phyloP scores from a whole-genome alignment of 1,284 basidiomycete genomes.

The Laetiporus sulphureus region DNA sequence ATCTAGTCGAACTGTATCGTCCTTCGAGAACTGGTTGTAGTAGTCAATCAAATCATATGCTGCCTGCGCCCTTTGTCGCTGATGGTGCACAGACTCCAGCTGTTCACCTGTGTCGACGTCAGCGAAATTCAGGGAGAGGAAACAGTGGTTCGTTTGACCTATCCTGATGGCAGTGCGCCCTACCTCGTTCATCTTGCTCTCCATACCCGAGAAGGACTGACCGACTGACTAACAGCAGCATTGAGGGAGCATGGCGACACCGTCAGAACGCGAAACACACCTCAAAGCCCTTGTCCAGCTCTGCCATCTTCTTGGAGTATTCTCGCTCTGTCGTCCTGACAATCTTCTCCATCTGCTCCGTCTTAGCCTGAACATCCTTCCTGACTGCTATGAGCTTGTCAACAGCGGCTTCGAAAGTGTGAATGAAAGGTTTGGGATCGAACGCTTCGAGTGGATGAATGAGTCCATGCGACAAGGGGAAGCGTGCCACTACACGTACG shows the following conservation, averaged over 20 bases:
- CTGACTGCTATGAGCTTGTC: conserved; percentile 83
- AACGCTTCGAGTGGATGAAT: conserved; percentile 58
- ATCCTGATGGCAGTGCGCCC: conserved; percentile 93
- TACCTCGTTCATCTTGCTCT: conserved; percentile 87
- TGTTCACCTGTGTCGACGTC: conserved; percentile 71
- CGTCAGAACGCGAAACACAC: conserved; percentile 29
- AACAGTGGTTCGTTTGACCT: conserved; percentile 40
- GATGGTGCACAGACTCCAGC: conserved; percentile 90
- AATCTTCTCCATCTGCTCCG: conserved; percentile 87
- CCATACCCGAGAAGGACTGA: conserved; percentile 79
- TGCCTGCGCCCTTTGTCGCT: conserved; percentile 89
- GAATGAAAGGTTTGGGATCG: conserved; percentile 89
- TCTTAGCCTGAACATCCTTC: conserved; percentile 83
- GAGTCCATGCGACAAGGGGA: background rate
- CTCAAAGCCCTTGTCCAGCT: conserved; percentile 91
- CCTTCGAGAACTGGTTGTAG: conserved; percentile 89
- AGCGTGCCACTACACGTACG: conserved; percentile 47
- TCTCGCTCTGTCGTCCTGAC: conserved; percentile 89
- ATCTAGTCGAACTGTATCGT: conserved; percentile 77
- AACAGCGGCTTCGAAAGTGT: conserved; percentile 86
- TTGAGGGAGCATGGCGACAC: background rate
- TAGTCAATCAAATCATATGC: conserved; percentile 94
- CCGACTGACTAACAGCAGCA: conserved; percentile 57
- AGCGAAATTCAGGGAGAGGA: background rate
- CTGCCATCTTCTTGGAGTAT: conserved; percentile 89